Percentiles rank a stretch among this genome's conserved stretches.
Conservation (phyloP, 139 green algal genomes). For the Trebouxia sp. region DNA sequence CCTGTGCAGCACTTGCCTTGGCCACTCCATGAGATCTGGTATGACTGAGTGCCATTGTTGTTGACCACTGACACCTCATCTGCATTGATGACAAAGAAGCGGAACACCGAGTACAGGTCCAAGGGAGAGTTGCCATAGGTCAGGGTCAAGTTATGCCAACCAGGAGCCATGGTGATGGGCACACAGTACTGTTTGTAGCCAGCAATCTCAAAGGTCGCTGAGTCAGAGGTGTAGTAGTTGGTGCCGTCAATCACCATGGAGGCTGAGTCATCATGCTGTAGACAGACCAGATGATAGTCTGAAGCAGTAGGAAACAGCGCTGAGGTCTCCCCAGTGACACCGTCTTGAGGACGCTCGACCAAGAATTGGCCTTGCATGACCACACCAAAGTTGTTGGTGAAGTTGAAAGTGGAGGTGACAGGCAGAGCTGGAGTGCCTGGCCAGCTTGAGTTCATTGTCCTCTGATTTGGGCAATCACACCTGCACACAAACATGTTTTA, state of each 20-base stretch:
- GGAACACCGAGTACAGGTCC: slow-evolving; percentile 8
- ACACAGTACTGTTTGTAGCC: slow-evolving; percentile 42
- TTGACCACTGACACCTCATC: slow-evolving; percentile 6
- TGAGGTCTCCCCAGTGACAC: slow-evolving; percentile 33
- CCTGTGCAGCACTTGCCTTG: slow-evolving; percentile 31
- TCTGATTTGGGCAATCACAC: slow-evolving; percentile 39
- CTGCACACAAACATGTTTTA: not conserved
- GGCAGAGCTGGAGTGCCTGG: slow-evolving; percentile 32
- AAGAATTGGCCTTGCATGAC: slow-evolving; percentile 34
- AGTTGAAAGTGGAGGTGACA: not conserved
- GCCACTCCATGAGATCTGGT: slow-evolving; percentile 30
- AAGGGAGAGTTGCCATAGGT: slow-evolving; percentile 31
- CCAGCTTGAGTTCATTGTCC: slow-evolving; percentile 26
- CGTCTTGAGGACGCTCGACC: slow-evolving; percentile 26
- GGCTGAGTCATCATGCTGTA: slow-evolving; percentile 37
- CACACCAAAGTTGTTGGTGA: slow-evolving; percentile 29
- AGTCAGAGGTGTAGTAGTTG: slow-evolving; percentile 32
- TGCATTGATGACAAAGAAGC: slow-evolving; percentile 39
- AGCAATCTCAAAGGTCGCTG: slow-evolving; percentile 16
- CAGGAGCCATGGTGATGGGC: slow-evolving; percentile 33
- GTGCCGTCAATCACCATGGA: slow-evolving; percentile 27
- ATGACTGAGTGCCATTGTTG: slow-evolving; percentile 24
- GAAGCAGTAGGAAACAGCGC: slow-evolving; percentile 34
- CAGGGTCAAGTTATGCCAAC: slow-evolving; percentile 34
- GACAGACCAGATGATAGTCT: slow-evolving; percentile 41